phyloP scores from a whole-genome alignment of 441 rosid genomes.

The Eutrema salsugineum region DNA sequence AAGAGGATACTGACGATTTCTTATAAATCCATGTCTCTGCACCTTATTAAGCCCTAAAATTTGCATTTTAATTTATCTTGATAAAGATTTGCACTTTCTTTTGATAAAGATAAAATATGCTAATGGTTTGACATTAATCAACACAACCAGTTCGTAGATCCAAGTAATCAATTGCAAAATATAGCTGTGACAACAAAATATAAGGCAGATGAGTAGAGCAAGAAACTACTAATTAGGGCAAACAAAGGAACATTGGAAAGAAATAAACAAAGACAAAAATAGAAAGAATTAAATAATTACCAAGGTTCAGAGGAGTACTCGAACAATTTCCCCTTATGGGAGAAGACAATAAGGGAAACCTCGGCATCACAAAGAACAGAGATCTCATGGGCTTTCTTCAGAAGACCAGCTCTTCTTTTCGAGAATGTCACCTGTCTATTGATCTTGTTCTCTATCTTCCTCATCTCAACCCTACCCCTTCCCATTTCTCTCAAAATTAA shows the following conservation, averaged over 20 bases:
- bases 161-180: background rate
- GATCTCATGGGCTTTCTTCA: conserved; percentile 70
- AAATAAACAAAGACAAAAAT: background rate
- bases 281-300: conserved; percentile 23
- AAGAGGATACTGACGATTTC: background rate
- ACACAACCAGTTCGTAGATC: conserved; percentile 1
- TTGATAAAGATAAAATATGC: background rate
- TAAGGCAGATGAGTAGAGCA: background rate
- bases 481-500: conserved; percentile 37
- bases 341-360: conserved; percentile 51
- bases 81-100: background rate
- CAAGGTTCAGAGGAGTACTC: conserved; percentile 47
- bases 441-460: conserved; percentile 65
- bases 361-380: conserved; percentile 57
- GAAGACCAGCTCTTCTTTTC: conserved; percentile 55
- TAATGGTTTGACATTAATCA: background rate
- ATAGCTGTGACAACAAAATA: background rate
- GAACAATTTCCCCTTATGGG: conserved; percentile 46
- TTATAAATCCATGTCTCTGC: background rate
- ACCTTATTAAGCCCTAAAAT: background rate
- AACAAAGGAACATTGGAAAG: background rate
- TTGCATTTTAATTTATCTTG: background rate
- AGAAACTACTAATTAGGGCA: conserved; percentile 17
- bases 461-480: conserved; percentile 67
- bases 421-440: conserved; percentile 67